Percentiles rank a stretch among this genome's conserved stretches.
Conservation (phyloP, 495 filamentous ascomycete genomes). For the Haplographium delicatum region DNA sequence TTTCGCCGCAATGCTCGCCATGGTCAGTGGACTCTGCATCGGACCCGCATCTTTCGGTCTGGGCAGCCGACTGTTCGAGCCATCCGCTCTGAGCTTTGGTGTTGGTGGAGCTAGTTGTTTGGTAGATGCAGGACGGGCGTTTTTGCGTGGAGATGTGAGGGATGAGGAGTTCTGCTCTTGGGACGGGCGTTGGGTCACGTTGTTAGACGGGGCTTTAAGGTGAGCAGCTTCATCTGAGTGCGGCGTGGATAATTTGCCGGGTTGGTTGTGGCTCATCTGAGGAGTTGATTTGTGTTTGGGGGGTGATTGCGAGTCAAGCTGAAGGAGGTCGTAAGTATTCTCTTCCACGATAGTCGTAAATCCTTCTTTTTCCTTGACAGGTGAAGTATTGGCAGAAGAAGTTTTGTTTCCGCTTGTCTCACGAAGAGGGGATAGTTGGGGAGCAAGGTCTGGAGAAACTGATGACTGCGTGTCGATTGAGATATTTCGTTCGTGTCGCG, state of each 20-base stretch:
- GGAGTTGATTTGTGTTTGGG: slow-evolving; percentile 8
- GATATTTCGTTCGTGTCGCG: slow-evolving; percentile 24
- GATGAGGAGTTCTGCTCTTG: slow-evolving; percentile 2
- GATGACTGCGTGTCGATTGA: slow-evolving; percentile 21
- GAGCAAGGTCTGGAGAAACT: slow-evolving; percentile 25
- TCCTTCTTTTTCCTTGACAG: slow-evolving; percentile 39
- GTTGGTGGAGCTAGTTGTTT: slow-evolving; percentile 5
- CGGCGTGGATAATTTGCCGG: neutral
- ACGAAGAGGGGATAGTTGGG: slow-evolving; percentile 41
- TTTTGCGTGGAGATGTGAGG: slow-evolving; percentile 19
- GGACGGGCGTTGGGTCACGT: slow-evolving; percentile 2
- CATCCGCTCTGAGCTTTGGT: slow-evolving; percentile 13
- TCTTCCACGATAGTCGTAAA: slow-evolving; percentile 42
- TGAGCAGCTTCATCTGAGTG: slow-evolving; percentile 5
- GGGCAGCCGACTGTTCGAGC: slow-evolving; percentile 19
- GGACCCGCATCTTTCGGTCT: slow-evolving; percentile 29
- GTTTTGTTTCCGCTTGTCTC: slow-evolving; percentile 38
- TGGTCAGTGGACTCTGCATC: slow-evolving; percentile 41
- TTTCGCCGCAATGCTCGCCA: slow-evolving; percentile 50
- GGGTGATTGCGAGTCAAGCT: slow-evolving; percentile 8
- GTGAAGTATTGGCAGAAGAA: neutral
- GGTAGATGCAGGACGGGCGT: slow-evolving; percentile 7
- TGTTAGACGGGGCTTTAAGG: neutral
- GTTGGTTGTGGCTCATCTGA: neutral
- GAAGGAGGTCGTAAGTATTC: slow-evolving; percentile 34